A percentile compares a stretch with the other conserved stretches of the same genome.
phyloP scores from a whole-genome alignment of 2,329 filamentous ascomycete genomes.

The Lachnellula cervina region DNA sequence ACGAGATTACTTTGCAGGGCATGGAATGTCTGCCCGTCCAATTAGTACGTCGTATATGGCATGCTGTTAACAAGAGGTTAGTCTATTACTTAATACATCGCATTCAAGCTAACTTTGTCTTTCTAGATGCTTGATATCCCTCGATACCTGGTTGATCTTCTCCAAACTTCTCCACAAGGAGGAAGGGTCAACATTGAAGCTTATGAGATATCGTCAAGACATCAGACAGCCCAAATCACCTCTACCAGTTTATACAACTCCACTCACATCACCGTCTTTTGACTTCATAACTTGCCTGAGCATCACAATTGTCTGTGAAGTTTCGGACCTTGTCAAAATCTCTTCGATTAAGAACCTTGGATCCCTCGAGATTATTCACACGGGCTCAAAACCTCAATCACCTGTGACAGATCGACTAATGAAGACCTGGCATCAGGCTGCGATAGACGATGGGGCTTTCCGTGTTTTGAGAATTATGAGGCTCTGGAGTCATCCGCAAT shows the following conservation, averaged over 20 bases:
- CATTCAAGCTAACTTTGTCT: not conserved
- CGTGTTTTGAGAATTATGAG: slow-evolving; percentile 29
- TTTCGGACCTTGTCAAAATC: slow-evolving; percentile 27
- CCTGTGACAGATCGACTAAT: slow-evolving; percentile 27
- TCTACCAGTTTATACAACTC: slow-evolving; percentile 23
- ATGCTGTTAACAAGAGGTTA: slow-evolving; percentile 21
- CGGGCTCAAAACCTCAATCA: not conserved
- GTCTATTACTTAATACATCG: not conserved
- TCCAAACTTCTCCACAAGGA: slow-evolving; percentile 21
- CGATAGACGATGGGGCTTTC: slow-evolving; percentile 24
- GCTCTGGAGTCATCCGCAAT: slow-evolving; percentile 26
- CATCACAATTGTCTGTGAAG: slow-evolving; percentile 25
- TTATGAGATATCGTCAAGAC: slow-evolving; percentile 24
- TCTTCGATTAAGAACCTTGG: slow-evolving; percentile 29
- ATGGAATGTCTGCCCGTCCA: slow-evolving; percentile 19
- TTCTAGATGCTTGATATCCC: slow-evolving; percentile 21
- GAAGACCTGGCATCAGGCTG: slow-evolving; percentile 29
- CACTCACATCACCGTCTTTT: slow-evolving; percentile 26
- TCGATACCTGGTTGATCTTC: slow-evolving; percentile 29
- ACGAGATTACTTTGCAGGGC: slow-evolving; percentile 16
- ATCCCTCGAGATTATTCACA: slow-evolving; percentile 28
- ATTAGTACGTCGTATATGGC: slow-evolving; percentile 21
- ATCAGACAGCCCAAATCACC: slow-evolving; percentile 19
- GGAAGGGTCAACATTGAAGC: slow-evolving; percentile 10
- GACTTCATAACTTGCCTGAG: slow-evolving; percentile 30